Conservation (phyloP, 2,329 filamentous ascomycete genomes). For the Aspergillus texensis region DNA sequence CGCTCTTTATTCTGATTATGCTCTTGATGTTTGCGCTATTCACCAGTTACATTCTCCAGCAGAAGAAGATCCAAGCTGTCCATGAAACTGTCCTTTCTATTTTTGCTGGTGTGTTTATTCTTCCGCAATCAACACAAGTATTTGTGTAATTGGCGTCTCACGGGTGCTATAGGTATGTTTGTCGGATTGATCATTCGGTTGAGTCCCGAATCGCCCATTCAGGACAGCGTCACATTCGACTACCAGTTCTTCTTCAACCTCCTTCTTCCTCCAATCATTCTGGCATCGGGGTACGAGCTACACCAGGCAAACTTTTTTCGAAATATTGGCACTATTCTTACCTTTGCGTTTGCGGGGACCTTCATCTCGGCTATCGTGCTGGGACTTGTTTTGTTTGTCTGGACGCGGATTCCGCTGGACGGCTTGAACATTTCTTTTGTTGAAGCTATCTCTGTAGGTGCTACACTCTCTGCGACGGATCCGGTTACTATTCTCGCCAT, state of each 20-base stretch:
- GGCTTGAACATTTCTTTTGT: constrained; percentile 86
- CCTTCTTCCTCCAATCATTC: constrained; percentile 95
- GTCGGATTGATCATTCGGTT: constrained; percentile 87
- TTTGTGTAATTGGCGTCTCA: constrained; percentile 13
- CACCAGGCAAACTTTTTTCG: constrained; percentile 99
- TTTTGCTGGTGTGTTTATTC: constrained; percentile 71
- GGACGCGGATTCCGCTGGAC: constrained; percentile 83
- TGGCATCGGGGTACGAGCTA: constrained; percentile 94
- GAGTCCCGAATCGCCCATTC: constrained; percentile 78
- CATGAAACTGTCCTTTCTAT: constrained; percentile 99
- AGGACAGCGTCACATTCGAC: constrained; percentile 91
- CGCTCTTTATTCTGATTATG: constrained; percentile 93
- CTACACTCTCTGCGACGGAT: constrained; percentile 93
- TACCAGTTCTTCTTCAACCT: constrained; percentile 99
- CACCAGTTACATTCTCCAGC: constrained; percentile 94
- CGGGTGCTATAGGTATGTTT: constrained; percentile 72
- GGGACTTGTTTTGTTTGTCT: constrained; percentile 83
- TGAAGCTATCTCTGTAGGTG: constrained; percentile 94
- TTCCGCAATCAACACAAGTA: neutral
- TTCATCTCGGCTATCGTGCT: constrained; percentile 97
- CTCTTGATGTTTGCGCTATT: constrained; percentile 93
- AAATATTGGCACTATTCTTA: constrained; percentile 95
- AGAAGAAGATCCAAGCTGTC: constrained; percentile 94
- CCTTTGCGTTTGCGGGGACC: constrained; percentile 95
- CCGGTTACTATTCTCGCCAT: constrained; percentile 97